Base-by-base conservation (phyloP, 2,329 filamentous ascomycete species). In the Elsinoe perseae region DNA sequence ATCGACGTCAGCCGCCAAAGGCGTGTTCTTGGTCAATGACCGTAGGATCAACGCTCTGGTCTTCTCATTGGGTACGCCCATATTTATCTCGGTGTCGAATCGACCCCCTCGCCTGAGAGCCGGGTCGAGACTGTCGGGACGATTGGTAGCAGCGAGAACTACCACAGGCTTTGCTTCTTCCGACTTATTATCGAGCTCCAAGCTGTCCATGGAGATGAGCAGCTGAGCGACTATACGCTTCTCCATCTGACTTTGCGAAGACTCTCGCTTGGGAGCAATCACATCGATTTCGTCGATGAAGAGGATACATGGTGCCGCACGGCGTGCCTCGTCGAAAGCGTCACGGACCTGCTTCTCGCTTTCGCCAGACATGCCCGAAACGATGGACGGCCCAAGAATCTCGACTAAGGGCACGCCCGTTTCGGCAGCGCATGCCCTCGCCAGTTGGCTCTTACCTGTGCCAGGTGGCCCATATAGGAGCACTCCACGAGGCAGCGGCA, bases 241-340 rank as follows among this genome's bases (percentile, higher is more conserved):
- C 68, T 95, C 90, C 82, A 95, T 92, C 61, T 95, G 89, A 65
- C 86, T 85, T 65, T 93, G 87, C 1, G 86, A 83, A 56, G 82
- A 87, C 60, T 95, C 89, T 56, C 87, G 79, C 69, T 95, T 95
- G 0, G 88, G 87, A 50, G 90, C 88, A 64, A 97, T 93, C 3
- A 86, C 85, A 69, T 98, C 91, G 54, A 97, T 88, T 63, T 95
- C 86, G 63, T 95, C 90, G 57, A 97, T 87, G 65, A 96, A 95
- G 3, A 98, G 79, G 4, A 98, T 77, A 65, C 89, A 95, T 0
- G 93, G 93, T 0, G 92, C 91, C 34, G 91, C 79, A 56, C 82
- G 80, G 68, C 88, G 89, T 0, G 93, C 93, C 65, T 93, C 88
- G 10, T 97, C 91, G 59, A 95, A 95, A 48, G 89, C 79, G 61